These are phyloP conservation scores for Arthrobotrys megalospora DNA, from an alignment of 2,329 filamentous ascomycete genomes.

Conservation along the genomic window DNA sequence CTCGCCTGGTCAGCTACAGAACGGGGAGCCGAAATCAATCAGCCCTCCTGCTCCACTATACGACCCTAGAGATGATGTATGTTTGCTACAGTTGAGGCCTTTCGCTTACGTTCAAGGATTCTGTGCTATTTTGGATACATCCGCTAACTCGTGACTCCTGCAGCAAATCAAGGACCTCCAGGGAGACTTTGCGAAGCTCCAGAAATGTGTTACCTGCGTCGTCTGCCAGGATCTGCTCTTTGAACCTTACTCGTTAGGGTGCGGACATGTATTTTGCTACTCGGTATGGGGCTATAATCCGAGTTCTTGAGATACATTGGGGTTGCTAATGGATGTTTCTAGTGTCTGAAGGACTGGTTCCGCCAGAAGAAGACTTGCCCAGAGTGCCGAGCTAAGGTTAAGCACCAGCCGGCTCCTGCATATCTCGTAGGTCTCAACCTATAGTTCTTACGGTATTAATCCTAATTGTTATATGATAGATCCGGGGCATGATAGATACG, in stretches of 20 bases:
- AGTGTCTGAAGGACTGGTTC: constrained; percentile 65
- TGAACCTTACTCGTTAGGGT: constrained; percentile 64
- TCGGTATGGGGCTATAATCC: constrained; percentile 59
- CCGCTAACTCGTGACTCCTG: constrained; percentile 64
- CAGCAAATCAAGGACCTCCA: constrained; percentile 65
- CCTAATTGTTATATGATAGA: constrained; percentile 51
- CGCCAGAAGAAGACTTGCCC: constrained; percentile 64
- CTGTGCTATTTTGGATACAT: constrained; percentile 48
- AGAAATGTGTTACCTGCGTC: constrained; percentile 65
- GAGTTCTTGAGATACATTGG: background rate
- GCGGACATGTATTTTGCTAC: constrained; percentile 65
- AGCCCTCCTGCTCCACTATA: constrained; percentile 46
- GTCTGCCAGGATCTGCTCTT: constrained; percentile 65
- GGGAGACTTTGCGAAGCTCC: constrained; percentile 63
- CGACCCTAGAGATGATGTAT: constrained; percentile 57
- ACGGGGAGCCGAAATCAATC: constrained; percentile 42
- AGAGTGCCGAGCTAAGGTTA: constrained; percentile 63
- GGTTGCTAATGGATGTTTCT: constrained; percentile 9
- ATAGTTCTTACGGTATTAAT: background rate
- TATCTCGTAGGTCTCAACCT: constrained; percentile 61
- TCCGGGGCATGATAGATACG: constrained; percentile 65
- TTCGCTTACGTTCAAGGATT: constrained; percentile 28
- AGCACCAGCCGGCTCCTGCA: constrained; percentile 63
- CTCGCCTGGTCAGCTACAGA: constrained; percentile 35
- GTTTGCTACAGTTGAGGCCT: constrained; percentile 32